Evolutionary conservation across 805 yeast genomes (phyloP).

Genomic region (Starmerella apis): DNA sequence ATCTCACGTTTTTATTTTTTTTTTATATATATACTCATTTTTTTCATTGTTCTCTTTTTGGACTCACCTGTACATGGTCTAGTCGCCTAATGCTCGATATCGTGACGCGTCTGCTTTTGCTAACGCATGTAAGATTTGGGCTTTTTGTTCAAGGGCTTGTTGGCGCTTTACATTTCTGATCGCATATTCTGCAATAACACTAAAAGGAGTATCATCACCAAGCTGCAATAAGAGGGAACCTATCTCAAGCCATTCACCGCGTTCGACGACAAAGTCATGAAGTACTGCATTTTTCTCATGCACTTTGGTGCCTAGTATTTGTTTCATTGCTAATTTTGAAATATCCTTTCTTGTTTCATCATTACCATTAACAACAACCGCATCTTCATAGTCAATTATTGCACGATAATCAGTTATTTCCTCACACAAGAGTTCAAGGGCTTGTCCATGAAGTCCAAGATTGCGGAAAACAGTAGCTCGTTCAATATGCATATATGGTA

Average conservation of each 20-base stretch:
- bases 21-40: too few species aligned
- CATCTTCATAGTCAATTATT: slow-evolving; percentile 27
- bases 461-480: slow-evolving; percentile 29
- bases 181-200: slow-evolving; percentile 4
- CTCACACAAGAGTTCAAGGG: slow-evolving; percentile 28
- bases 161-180: background rate
- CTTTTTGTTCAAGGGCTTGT: background rate
- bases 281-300: background rate
- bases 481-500: slow-evolving; percentile 28
- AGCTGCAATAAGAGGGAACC: slow-evolving; percentile 5
- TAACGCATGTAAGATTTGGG: background rate
- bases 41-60: too few species aligned
- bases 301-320: background rate
- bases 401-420: slow-evolving; percentile 31
- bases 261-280: slow-evolving; percentile 9
- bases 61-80: too few species aligned
- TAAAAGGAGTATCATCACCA: slow-evolving; percentile 9
- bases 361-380: background rate
- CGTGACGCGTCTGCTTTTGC: background rate
- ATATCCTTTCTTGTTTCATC: slow-evolving; percentile 6
- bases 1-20: too few species aligned
- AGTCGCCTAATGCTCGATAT: background rate
- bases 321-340: slow-evolving; percentile 7
- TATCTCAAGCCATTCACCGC: background rate
- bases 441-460: slow-evolving; percentile 30